phyloP scores from a whole-genome alignment of 2,329 filamentous ascomycete genomes.

The Curvularia eragrostidis region DNA sequence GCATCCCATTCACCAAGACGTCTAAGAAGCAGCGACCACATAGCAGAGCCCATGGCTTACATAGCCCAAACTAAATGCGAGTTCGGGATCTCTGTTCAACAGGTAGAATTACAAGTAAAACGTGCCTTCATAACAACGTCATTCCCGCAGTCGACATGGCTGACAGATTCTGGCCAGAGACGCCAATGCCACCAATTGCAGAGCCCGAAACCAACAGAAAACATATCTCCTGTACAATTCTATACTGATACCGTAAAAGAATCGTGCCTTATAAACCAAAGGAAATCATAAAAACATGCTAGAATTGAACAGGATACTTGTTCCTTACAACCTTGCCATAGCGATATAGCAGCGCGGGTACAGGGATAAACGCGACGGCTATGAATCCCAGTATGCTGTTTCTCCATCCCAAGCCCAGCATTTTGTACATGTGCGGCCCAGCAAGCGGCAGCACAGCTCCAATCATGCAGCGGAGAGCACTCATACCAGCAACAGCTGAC shows the following conservation, averaged over 20 bases:
- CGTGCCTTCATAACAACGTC: not conserved
- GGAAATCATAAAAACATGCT: not conserved
- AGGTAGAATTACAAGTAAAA: not conserved
- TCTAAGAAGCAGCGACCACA: not conserved
- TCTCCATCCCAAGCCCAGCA: slow-evolving; percentile 46
- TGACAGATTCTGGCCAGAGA: not conserved
- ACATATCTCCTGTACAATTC: not conserved
- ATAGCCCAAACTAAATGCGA: not conserved
- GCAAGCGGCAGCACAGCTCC: slow-evolving; percentile 47
- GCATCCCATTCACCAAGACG: not conserved
- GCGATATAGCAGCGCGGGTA: slow-evolving; percentile 43
- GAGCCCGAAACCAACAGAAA: not conserved
- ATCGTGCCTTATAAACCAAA: not conserved
- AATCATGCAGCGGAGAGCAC: slow-evolving; percentile 42
- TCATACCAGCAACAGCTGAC: slow-evolving; percentile 44
- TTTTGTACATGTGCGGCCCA: slow-evolving; percentile 44
- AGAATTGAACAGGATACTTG: slow-evolving; percentile 12
- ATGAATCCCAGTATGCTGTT: slow-evolving; percentile 48
- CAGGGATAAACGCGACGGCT: slow-evolving; percentile 44
- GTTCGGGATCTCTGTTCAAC: not conserved
- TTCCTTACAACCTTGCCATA: slow-evolving; percentile 39
- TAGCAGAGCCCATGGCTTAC: not conserved
- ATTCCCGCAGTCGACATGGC: not conserved
- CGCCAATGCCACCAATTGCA: not conserved
- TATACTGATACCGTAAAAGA: not conserved